Evolutionary conservation across 805 yeast genomes (phyloP).

Genomic region (Saccharomyces jurei): DNA sequence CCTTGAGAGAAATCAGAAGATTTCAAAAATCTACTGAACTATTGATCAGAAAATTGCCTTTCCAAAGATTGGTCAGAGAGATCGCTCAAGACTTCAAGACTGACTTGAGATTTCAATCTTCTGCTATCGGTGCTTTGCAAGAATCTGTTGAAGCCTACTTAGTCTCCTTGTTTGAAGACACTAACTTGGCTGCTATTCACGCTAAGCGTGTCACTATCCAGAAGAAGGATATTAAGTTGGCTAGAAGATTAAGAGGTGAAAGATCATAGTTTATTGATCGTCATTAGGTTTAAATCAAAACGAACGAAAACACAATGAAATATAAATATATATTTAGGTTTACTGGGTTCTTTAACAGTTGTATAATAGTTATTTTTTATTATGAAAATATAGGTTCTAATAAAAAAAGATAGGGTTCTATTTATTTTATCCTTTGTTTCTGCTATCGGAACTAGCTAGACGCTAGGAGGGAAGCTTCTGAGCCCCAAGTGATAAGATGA

Average conservation of each 20-base stretch:
- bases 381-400: neutral
- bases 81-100: slow-evolving; percentile 91
- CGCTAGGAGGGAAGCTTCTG: neutral
- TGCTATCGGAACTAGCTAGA: neutral
- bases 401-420: neutral
- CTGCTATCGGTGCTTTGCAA: slow-evolving; percentile 95
- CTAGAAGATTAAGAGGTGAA: slow-evolving; percentile 97
- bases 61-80: slow-evolving; percentile 94
- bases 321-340: neutral
- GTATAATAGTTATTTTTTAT: neutral
- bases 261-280: slow-evolving; percentile 48
- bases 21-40: slow-evolving; percentile 95
- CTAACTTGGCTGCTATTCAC: slow-evolving; percentile 96
- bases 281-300: neutral
- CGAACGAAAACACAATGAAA: neutral
- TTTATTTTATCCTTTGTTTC: neutral
- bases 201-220: slow-evolving; percentile 98
- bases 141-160: slow-evolving; percentile 98
- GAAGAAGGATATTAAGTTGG: slow-evolving; percentile 96
- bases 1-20: slow-evolving; percentile 93
- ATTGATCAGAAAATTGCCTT: slow-evolving; percentile 91
- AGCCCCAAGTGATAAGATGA: neutral
- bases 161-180: slow-evolving; percentile 93
- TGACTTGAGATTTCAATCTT: slow-evolving; percentile 92
- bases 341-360: neutral